Base-by-base conservation (phyloP, 768 basidiomycete genomes). In the Trametes coccinea region DNA sequence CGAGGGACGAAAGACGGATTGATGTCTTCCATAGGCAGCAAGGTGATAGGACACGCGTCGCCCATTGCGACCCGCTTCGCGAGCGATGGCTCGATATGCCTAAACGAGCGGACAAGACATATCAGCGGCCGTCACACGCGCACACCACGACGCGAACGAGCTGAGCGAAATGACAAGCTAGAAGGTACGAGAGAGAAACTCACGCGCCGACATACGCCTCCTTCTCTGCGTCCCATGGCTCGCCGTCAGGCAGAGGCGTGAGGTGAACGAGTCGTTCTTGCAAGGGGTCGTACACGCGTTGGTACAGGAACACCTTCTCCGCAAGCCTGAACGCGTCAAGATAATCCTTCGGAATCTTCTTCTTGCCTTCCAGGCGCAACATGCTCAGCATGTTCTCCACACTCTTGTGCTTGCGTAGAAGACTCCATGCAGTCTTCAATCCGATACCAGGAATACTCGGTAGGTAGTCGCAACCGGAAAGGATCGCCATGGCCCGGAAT, bases 391-490 rank as follows among this genome's bases (percentile, higher is more conserved):
- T 90, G 70, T 90, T 91, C 69, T 95, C 93, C 7, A 88, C 85
- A 2, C 90, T 92, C 73, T 89, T 92, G 82, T 92, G 84, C 72
- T 92, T 93, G 69, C 88, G 80, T 66, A 99, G 75, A 41, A 98
- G 77, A 17, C 79, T 75, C 76, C 89, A 91, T 5, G 97, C 95
- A 11, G 93, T 98, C 81, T 97, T 98, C 70, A 99, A 75, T 6
- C 97, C 97, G 43, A 99, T 80, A 1, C 96, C 96, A 27, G 84
- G 84, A 52, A 99, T 92, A 66, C 92, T 95, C 8, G 92, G 84
- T 22, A 98, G 80, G 74, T 96, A 96, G 72, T 96, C 94, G 71
- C 94, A 96, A 14, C 94, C 94, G 63, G 90, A 92, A 56, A 96
- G 78, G 72, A 96, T 95, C 2, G 93, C 89, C 93, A 96, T 97